Evolutionary conservation across 169 alveolate species (phyloP), one percentile per base, ranked within the genome.

Genomic region (Fabrea salina): DNA sequence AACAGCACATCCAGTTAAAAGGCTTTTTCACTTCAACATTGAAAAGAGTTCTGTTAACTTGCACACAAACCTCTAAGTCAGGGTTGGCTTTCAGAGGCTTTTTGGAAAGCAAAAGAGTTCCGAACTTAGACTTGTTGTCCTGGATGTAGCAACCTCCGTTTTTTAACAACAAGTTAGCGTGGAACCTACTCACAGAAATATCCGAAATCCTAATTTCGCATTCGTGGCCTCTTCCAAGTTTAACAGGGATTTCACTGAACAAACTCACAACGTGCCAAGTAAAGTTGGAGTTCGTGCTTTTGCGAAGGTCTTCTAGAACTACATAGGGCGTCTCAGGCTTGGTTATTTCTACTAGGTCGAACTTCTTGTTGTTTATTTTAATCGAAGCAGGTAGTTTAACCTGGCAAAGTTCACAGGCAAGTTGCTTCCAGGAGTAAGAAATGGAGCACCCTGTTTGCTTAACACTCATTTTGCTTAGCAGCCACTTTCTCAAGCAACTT

Each of bases 161-260:
- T 79, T 90, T 96, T 79, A 90, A 95, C 57, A 93, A 86, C 43
- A 98, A 92, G 32, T 93, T 94, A 33, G 99, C 99, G 84, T 98
- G 99, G 27, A 85, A 85, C 72, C 99, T 92, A 11, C 99, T 98
- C 40, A 99, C 97, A 30, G 96, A 98, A 27, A 93, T 93, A 86
- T 98, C 99, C 32, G 98, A 95, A 32, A 98, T 95, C 71, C 99
- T 93, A 50, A 98, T 97, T 57, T 98, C 99, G 64, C 98, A 91
- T 77, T 98, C 99, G 82, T 97, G 99, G 13, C 99, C 99, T 72
- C 99, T 92, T 43, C 99, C 99, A 66, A 94, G 86, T 50, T 89
- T 94, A 5, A 94, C 84, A 58, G 75, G 85, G 58, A 88, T 86
- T 68, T 82, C 81, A 35, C 91, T 96, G 6, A 87, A 90, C 75